Base-by-base conservation (phyloP, 208 protist genomes). In the Tritrichomonas foetus region DNA sequence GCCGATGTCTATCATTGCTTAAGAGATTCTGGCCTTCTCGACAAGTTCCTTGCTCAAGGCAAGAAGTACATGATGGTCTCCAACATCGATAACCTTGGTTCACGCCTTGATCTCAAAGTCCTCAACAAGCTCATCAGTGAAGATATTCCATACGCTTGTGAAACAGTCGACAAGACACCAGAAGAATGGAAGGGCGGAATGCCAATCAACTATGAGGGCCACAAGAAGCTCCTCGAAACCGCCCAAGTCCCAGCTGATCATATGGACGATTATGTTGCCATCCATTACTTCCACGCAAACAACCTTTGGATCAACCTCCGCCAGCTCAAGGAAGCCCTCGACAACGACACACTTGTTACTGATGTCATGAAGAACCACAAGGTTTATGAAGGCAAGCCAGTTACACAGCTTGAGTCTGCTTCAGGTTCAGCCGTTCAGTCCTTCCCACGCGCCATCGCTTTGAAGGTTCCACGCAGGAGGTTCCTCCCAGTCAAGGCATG, bases 211-310 rank as follows among this genome's bases (percentile, higher is more conserved):
- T 78, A 78, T 44, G 36, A 78, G 20, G 69, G 69, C 25, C 69
- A 78, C 20, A 47, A n/a, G 36, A 78, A 78, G 33, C 33, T 78
- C 16, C 36, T 78, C 20, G 69, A 78, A 78, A 78, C 69, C 9
- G 69, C 69, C 20, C 27, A 44, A 44, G 69, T 78, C 20, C 69
- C 69, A 78, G 5, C 2, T 1, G 69, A 78, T 36, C 69, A 78
- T 78, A 44, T 78, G 33, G 36, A 78, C 69, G 69, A 78, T 78
- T 78, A 78, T 44, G 20, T 44, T 20, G 33, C 98, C 94, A 98
- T 99, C 96, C 96, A 96, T 72, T 95, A 98, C 95, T 99, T 99
- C 96, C 99, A 99, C 95, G 99, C 98, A 25, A 99, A 99, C 96
- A 99, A 99, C 96, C 94, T 99, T 49, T 99, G 98, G 98, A 94